Conservation (phyloP, 148 eudicot genomes). For the Limonium bicolor region DNA sequence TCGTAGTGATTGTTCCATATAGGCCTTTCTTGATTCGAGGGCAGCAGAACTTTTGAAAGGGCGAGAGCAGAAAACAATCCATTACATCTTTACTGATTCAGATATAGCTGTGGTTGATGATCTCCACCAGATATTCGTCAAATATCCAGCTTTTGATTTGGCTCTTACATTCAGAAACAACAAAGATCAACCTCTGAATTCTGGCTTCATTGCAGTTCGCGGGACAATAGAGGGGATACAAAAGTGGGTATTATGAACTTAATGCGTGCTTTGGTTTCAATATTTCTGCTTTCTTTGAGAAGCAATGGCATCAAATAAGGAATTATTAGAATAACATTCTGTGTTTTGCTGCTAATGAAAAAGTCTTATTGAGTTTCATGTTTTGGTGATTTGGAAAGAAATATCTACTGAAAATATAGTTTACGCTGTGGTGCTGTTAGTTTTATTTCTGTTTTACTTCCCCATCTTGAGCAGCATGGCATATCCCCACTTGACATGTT, state of each 20-base stretch:
- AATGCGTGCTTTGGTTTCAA: too few relatives aligned
- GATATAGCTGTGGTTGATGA: slow-evolving; percentile 82
- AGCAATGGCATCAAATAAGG: too few relatives aligned
- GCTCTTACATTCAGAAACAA: slow-evolving; percentile 95
- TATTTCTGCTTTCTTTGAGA: too few relatives aligned
- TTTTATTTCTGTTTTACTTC: too few relatives aligned
- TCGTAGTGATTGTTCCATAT: slow-evolving; percentile 8
- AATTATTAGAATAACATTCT: too few relatives aligned
- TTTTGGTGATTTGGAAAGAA: too few relatives aligned
- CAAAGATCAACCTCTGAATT: slow-evolving; percentile 92
- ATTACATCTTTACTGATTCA: slow-evolving; percentile 84
- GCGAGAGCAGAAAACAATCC: slow-evolving; percentile 20
- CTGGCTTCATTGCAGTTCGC: slow-evolving; percentile 88
- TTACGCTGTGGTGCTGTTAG: too few relatives aligned
- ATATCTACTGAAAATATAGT: too few relatives aligned
- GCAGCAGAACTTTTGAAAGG: slow-evolving; percentile 30
- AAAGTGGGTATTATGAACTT: slow-evolving; percentile 31
- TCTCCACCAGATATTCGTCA: slow-evolving; percentile 49
- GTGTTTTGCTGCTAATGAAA: too few relatives aligned
- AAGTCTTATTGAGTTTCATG: too few relatives aligned
- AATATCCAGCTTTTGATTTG: slow-evolving; percentile 47
- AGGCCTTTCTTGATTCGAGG: slow-evolving; percentile 65
- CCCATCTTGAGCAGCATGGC: too few relatives aligned
- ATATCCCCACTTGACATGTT: too few relatives aligned
- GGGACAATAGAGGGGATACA: slow-evolving; percentile 65